A percentile compares a stretch with the other conserved stretches of the same genome.
These are phyloP conservation scores for Astrothelium macrocarpum DNA, from an alignment of 495 filamentous ascomycete genomes.

Conservation along the genomic window DNA sequence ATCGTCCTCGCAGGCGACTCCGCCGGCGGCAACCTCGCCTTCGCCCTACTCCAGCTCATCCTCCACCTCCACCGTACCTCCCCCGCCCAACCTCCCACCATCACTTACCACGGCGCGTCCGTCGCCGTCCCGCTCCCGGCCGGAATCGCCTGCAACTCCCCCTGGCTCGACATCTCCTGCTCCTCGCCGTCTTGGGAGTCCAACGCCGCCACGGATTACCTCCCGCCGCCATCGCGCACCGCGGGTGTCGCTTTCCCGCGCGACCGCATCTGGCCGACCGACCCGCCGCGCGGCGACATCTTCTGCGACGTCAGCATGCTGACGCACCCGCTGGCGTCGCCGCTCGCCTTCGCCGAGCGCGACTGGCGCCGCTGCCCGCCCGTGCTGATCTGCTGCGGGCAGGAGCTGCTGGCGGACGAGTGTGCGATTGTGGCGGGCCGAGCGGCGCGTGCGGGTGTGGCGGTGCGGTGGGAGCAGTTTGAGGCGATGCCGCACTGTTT, in stretches of 20 bases:
- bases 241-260: constrained; percentile 35
- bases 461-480: constrained; percentile 62
- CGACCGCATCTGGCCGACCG: constrained; percentile 61
- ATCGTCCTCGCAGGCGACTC: constrained; percentile 82
- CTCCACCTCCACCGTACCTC: constrained; percentile 54
- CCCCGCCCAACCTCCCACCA: constrained; percentile 21
- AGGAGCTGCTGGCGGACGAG: constrained; percentile 74
- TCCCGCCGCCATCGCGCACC: constrained; percentile 41
- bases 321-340: constrained; percentile 66
- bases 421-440: constrained; percentile 50
- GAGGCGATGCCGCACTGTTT: constrained; percentile 91
- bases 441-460: constrained; percentile 50
- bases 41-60: constrained; percentile 63
- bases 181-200: constrained; percentile 57
- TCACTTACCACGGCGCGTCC: constrained; percentile 52
- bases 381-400: constrained; percentile 61
- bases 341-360: constrained; percentile 44
- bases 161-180: constrained; percentile 72
- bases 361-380: constrained; percentile 63
- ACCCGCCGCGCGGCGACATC: constrained; percentile 57
- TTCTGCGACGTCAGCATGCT: constrained; percentile 56
- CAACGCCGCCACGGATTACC: constrained; percentile 66
- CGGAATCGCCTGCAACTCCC: constrained; percentile 52
- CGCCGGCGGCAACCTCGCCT: constrained; percentile 69
- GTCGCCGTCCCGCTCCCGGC: constrained; percentile 60